Evolutionary conservation across 1,284 basidiomycete species (phyloP), one percentile per base, ranked within the genome.

Genomic region (Porodaedalea pini): DNA sequence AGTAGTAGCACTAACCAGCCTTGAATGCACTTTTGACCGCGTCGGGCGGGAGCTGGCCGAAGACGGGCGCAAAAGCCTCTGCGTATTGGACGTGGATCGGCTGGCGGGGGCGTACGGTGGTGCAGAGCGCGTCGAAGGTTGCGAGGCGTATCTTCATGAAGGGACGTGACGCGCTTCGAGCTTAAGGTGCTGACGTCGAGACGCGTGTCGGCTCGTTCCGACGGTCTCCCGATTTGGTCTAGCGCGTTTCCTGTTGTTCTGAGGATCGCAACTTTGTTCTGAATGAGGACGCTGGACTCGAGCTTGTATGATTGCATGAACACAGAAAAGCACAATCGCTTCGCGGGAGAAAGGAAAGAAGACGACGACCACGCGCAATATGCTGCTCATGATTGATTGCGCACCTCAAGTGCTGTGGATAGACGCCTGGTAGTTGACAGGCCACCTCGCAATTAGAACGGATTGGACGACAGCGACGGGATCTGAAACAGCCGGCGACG

Each of bases 1-100:
- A 55, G 29, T 32, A 17, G 21, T 25, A 37, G 27, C 10, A 54
- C 53, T 34, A 15, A 72, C 68, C 69, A 54, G 75, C 77, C 66
- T 90, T 90, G 76, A 97, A 89, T 2, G 87, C 80, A 23, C 62
- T 64, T 61, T 78, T 78, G 51, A 90, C 68, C 15, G 69, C 67
- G 40, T 70, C 69, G 15, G 83, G 82, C 34, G 78, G 73, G 5
- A 90, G 74, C 2, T 65, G 58, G 21, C 87, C 88, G 5, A 90
- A 70, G 66, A 78, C 83, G 0, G 85, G 84, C 31, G 77, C 73
- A 58, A 90, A 88, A 1, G 75, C 77, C 61, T 82, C 76, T 0
- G 85, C 75, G 63, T 90, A 90, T 67, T 90, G 87, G 45, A 81
- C 75, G 61, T 85, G 75, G 52, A 90, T 76, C 6, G 88, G 87